phyloP scores from a whole-genome alignment of 768 basidiomycete species.

The Suillus plorans region DNA sequence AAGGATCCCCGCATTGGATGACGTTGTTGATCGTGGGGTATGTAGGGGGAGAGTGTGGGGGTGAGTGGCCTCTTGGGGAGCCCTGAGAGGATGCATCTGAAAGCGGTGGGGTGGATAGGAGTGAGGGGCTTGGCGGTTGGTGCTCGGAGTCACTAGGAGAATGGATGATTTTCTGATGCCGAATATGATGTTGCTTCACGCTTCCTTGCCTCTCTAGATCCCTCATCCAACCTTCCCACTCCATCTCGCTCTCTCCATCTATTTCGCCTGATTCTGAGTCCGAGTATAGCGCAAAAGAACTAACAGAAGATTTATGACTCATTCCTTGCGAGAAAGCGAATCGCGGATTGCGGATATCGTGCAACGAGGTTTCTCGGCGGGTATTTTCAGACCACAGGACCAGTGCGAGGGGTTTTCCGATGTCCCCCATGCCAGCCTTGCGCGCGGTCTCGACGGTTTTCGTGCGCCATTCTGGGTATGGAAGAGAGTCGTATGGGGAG shows the following conservation, averaged over 20 bases:
- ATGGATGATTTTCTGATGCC: slow-evolving; percentile 4
- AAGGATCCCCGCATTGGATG: slow-evolving; percentile 11
- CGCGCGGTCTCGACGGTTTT: slow-evolving; percentile 50
- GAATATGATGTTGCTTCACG: slow-evolving; percentile 11
- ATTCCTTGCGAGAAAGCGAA: slow-evolving; percentile 24
- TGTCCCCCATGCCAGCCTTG: slow-evolving; percentile 57
- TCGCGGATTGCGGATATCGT: slow-evolving; percentile 24
- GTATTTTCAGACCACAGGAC: slow-evolving; percentile 35
- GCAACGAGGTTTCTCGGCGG: slow-evolving; percentile 17
- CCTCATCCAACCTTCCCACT: slow-evolving; percentile 68
- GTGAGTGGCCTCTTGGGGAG: slow-evolving; percentile 21
- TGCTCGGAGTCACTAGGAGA: slow-evolving; percentile 4
- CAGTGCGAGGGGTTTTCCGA: slow-evolving; percentile 53
- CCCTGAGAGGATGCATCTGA: slow-evolving; percentile 26
- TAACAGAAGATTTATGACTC: slow-evolving; percentile 15
- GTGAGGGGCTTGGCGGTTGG: slow-evolving; percentile 8
- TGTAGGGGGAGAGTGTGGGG: slow-evolving; percentile 7
- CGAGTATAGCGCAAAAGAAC: slow-evolving; percentile 8
- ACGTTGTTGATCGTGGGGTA: slow-evolving; percentile 26
- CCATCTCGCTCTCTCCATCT: slow-evolving; percentile 51
- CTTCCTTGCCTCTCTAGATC: slow-evolving; percentile 46
- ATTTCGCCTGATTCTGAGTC: slow-evolving; percentile 38
- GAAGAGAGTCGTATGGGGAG: slow-evolving; percentile 38
- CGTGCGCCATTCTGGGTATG: slow-evolving; percentile 69
- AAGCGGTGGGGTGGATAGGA: slow-evolving; percentile 24